Conservation (phyloP, 148 eudicot genomes). For the Chenopodium album region DNA sequence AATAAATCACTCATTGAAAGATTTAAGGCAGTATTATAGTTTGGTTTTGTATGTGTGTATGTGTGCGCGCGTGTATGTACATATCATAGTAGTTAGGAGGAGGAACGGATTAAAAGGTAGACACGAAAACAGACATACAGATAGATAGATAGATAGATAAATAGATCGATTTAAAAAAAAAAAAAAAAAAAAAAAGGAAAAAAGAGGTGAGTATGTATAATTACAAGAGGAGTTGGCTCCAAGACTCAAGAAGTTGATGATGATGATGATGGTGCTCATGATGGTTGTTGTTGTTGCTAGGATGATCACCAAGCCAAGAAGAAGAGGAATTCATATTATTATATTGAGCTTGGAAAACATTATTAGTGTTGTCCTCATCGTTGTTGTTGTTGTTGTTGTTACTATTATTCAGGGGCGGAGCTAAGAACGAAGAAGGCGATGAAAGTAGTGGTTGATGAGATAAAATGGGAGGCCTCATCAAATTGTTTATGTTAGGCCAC, state of each 20-base stretch:
- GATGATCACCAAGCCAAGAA: constrained; percentile 31
- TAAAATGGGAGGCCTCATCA: constrained; percentile 35
- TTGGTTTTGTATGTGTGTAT: not conserved
- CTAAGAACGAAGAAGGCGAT: constrained; percentile 25
- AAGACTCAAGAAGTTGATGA: constrained; percentile 48
- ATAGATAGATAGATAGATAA: no score
- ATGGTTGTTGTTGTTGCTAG: not conserved
- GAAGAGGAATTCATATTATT: constrained; percentile 19
- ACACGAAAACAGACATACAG: no score
- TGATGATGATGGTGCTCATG: constrained; percentile 33
- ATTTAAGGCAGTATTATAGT: not conserved
- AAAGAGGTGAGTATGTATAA: constrained; percentile 1
- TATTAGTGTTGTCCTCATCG: not conserved
- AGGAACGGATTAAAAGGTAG: no score
- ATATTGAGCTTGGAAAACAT: constrained; percentile 22
- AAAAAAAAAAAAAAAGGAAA: not conserved
- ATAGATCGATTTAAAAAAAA: not conserved
- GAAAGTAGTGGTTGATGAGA: constrained; percentile 19
- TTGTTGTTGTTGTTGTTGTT: not conserved
- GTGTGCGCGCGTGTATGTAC: not conserved
- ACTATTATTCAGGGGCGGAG: constrained; percentile 38
- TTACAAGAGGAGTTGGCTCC: constrained; percentile 75
- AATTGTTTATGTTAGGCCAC: constrained; percentile 51
- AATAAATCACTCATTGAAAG: no score
- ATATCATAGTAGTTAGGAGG: no score